Evolutionary conservation across 768 basidiomycete species (phyloP).

Genomic region (Boletus eberwhitei): DNA sequence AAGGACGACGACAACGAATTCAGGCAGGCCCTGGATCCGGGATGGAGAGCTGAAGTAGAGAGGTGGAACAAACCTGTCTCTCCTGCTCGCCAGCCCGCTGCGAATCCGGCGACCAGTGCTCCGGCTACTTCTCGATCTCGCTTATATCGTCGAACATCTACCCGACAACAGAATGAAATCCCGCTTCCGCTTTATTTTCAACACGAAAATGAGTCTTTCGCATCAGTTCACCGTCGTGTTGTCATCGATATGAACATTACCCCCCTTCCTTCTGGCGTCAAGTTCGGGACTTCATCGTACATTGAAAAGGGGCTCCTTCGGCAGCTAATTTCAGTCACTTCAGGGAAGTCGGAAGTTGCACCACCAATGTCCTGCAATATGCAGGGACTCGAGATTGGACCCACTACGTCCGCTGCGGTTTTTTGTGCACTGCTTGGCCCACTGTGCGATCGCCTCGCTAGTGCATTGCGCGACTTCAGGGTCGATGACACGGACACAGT

Average conservation of each 20-base stretch:
- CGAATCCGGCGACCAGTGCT: constrained; percentile 1
- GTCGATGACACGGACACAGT: constrained; percentile 19
- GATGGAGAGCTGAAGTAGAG: constrained; percentile 31
- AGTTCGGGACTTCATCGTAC: constrained; percentile 51
- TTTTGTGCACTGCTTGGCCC: constrained; percentile 47
- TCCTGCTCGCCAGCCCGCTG: constrained; percentile 10
- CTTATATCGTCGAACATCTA: constrained; percentile 13
- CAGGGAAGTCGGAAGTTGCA: constrained; percentile 23
- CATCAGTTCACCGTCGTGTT: constrained; percentile 21
- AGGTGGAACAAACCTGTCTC: constrained; percentile 29
- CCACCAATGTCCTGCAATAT: constrained; percentile 32
- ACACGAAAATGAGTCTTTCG: constrained; percentile 6
- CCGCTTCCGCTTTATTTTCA: constrained; percentile 17
- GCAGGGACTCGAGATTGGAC: constrained; percentile 43
- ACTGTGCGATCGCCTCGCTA: constrained; percentile 43
- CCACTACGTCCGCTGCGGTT: constrained; percentile 39
- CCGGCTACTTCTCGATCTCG: constrained; percentile 9
- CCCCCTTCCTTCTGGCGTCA: constrained; percentile 47
- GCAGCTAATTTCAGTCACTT: constrained; percentile 47
- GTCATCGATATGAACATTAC: constrained; percentile 51
- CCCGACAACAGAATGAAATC: constrained; percentile 7
- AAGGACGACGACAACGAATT: constrained; percentile 45
- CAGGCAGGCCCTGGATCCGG: constrained; percentile 39
- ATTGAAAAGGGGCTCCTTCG: constrained; percentile 58
- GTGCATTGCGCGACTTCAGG: constrained; percentile 36